These are phyloP conservation scores for Nelumbo lutea DNA, from an alignment of 164 flowering plant species.

Conservation along the genomic window DNA sequence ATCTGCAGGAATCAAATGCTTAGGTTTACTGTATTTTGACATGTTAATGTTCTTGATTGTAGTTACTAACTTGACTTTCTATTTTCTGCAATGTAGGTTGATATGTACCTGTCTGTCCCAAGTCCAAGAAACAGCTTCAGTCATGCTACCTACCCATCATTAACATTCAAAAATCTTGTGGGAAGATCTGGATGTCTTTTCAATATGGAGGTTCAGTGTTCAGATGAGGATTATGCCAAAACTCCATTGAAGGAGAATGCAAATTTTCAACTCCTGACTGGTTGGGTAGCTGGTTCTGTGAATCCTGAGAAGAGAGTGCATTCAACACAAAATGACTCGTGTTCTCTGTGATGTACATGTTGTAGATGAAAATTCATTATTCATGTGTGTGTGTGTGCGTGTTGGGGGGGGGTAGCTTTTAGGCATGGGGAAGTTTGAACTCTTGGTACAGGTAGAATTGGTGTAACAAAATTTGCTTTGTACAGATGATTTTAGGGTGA, in stretches of 20 bases:
- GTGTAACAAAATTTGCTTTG: conserved; percentile 17
- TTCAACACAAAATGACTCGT: conserved; percentile 1
- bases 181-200: neutral
- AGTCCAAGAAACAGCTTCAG: neutral
- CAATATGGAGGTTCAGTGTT: too few species aligned
- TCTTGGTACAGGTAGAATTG: neutral
- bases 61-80: neutral
- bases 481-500: conserved; percentile 38
- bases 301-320: neutral
- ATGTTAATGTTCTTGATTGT: neutral
- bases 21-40: neutral
- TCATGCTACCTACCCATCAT: conserved; percentile 4
- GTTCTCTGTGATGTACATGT: conserved; percentile 46
- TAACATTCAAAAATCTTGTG: neutral
- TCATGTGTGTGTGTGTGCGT: conserved; percentile 2
- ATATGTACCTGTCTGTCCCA: neutral
- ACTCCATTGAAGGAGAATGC: neutral
- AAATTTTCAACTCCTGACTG: neutral
- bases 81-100: conserved; percentile 21
- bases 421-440: conserved; percentile 13
- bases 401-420: neutral
- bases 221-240: neutral
- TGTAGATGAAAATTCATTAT: conserved; percentile 44
- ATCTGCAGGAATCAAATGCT: neutral
- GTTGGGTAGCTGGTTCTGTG: conserved; percentile 4